These are phyloP conservation scores for Globisporangium radiosum DNA, from an alignment of 352 stramenopile species.

Conservation along the genomic window DNA sequence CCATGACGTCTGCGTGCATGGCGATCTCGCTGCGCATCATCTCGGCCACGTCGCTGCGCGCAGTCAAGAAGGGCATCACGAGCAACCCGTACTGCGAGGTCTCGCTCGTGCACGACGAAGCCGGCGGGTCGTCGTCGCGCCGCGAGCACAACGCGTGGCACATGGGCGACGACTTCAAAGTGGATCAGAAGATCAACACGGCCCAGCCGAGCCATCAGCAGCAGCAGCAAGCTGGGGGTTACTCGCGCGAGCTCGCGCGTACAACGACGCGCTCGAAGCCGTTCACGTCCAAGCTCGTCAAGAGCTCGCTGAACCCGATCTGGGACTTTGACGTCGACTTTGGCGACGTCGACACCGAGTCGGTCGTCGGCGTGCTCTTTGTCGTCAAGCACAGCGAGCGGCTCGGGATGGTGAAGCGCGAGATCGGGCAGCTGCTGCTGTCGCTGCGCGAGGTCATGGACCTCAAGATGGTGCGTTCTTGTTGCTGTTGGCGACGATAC, in stretches of 20 bases:
- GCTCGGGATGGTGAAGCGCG: constrained; percentile 65
- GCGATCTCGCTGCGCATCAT: constrained; percentile 53
- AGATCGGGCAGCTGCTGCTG: constrained; percentile 63
- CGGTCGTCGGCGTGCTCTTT: constrained; percentile 59
- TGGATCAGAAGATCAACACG: constrained; percentile 14
- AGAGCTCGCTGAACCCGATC: constrained; percentile 71
- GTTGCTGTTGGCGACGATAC: background rate
- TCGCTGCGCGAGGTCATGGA: constrained; percentile 65
- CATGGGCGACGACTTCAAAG: constrained; percentile 44
- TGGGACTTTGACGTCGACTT: constrained; percentile 83
- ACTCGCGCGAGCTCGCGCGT: constrained; percentile 10
- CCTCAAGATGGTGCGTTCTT: constrained; percentile 47
- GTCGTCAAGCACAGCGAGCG: constrained; percentile 66
- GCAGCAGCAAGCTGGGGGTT: background rate
- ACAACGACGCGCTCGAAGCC: constrained; percentile 32
- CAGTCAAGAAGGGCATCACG: constrained; percentile 63
- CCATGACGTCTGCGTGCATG: constrained; percentile 50
- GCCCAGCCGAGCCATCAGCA: constrained; percentile 17
- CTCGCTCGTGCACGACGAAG: constrained; percentile 57
- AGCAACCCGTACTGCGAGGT: constrained; percentile 70
- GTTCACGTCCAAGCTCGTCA: constrained; percentile 52
- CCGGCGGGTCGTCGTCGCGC: constrained; percentile 16
- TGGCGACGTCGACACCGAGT: constrained; percentile 62
- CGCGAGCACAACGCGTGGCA: constrained; percentile 28
- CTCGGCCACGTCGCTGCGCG: constrained; percentile 42